Conservation (phyloP, 768 basidiomycete species). For the Psilocybe azurescens region DNA sequence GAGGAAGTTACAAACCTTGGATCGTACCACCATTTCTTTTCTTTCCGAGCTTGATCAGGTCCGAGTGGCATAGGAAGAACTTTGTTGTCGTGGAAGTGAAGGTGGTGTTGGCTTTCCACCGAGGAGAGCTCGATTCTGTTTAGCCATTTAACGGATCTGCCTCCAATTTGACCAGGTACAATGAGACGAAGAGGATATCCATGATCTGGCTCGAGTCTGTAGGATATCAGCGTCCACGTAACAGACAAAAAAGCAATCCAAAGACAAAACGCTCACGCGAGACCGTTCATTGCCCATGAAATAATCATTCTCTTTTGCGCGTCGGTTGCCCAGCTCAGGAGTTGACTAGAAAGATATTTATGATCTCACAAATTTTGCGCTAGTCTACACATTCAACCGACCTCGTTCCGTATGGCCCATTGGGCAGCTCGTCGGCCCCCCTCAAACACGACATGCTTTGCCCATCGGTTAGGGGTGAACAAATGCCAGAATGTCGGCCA, state of each 20-base stretch:
- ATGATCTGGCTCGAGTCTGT: slow-evolving; percentile 60
- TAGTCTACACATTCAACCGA: neutral
- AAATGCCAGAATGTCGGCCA: slow-evolving; percentile 56
- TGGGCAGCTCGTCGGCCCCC: slow-evolving; percentile 58
- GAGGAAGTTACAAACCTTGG: slow-evolving; percentile 36
- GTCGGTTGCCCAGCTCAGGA: slow-evolving; percentile 49
- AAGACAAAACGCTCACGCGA: slow-evolving; percentile 31
- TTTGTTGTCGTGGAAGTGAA: slow-evolving; percentile 60
- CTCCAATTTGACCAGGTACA: slow-evolving; percentile 68
- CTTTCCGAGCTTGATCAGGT: slow-evolving; percentile 55
- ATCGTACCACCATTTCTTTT: slow-evolving; percentile 62
- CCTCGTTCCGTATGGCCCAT: slow-evolving; percentile 65
- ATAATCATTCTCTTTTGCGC: slow-evolving; percentile 56
- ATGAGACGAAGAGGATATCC: slow-evolving; percentile 70
- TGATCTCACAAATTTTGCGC: neutral
- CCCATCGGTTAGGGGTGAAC: slow-evolving; percentile 45
- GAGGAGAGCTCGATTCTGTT: slow-evolving; percentile 55
- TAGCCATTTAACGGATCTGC: slow-evolving; percentile 66
- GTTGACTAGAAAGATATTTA: slow-evolving; percentile 32
- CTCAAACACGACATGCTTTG: slow-evolving; percentile 63
- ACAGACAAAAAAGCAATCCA: neutral
- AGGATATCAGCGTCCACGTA: neutral
- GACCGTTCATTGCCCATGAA: slow-evolving; percentile 64
- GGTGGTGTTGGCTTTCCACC: slow-evolving; percentile 57
- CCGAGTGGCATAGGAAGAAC: slow-evolving; percentile 58